Base-by-base conservation (phyloP, 192 early-diverging fungal species). In the Backusella psychrophila region DNA sequence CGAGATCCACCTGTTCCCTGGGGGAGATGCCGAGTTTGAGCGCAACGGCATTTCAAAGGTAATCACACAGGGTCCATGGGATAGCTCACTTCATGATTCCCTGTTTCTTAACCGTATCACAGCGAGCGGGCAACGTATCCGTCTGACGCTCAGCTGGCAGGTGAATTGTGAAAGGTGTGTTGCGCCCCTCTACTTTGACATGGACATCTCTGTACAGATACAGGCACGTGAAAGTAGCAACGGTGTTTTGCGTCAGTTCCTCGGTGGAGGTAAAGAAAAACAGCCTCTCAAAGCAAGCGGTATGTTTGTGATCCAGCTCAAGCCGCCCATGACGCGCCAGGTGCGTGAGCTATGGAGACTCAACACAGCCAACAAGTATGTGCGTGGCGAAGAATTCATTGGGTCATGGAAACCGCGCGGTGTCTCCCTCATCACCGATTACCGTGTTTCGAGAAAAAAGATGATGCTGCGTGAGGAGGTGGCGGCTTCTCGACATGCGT, bases 381-480 rank as follows among this genome's bases (percentile, higher is more conserved):
- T 94, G 14, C 88, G 93, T 5, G 93, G 92, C 44, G 89, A 93
- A 69, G 93, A 94, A 52, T 83, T 89, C 14, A 79, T 94, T 52
- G 84, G 82, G 0, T 71, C 73, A 12, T 91, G 91, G 90, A 86
- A 87, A 39, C 91, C 91, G 1, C 85, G 92, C 1, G 90, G 93
- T 12, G 83, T 94, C 2, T 89, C 84, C 0, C 81, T 90, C 44
- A 81, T 94, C 19, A 81, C 85, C 17, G 90, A 88, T 36, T 93
- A 80, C 65, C 74, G 74, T 23, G 39, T 52, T 23, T 78, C 70
- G 9, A 77, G 85, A 36, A 83, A 83, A 52, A 53, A 76, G 4
- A 69, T 88, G 71, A 65, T 77, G 9, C 36, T 84, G 19, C 63
- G 72, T 29, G 83, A 87, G 71, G 70, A 69, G 0, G 86, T 89